Percentiles rank a stretch among this genome's conserved stretches.
Evolutionary conservation across 2,329 filamentous ascomycete genomes (phyloP).

Genomic region (Ophioceras dolichostomum): DNA sequence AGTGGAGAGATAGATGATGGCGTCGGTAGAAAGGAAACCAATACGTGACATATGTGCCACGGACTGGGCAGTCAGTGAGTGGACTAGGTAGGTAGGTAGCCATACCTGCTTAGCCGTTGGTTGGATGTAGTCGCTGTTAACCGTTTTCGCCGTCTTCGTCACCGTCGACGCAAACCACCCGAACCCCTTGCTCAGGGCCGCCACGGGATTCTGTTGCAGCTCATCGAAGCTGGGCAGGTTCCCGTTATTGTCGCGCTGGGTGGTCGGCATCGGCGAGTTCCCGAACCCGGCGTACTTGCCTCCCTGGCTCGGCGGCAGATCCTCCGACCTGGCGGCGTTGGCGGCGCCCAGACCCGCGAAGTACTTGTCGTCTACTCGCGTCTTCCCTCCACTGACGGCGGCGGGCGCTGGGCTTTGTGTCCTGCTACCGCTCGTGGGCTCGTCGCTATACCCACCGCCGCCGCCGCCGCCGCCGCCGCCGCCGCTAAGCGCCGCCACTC

Average conservation of each 20-base stretch:
- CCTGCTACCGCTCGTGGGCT: constrained; percentile 18
- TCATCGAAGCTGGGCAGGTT: constrained; percentile 65
- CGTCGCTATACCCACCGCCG: constrained; percentile 3
- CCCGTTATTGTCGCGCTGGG: constrained; percentile 23
- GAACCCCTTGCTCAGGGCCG: constrained; percentile 79
- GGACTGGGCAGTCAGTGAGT: no score
- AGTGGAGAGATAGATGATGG: background rate
- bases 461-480: constrained; percentile 11
- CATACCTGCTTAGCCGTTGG: constrained; percentile 79
- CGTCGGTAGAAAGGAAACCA: background rate
- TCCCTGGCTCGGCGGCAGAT: constrained; percentile 75
- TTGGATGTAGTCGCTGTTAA: constrained; percentile 86
- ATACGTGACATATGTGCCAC: background rate
- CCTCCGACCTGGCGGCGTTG: constrained; percentile 64
- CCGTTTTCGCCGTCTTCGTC: constrained; percentile 77
- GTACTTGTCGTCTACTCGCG: constrained; percentile 71
- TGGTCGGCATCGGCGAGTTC: constrained; percentile 50
- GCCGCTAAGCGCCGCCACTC: background rate
- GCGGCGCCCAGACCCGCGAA: constrained; percentile 76
- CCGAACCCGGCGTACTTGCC: constrained; percentile 91
- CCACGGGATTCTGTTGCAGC: constrained; percentile 82
- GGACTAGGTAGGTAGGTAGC: no score
- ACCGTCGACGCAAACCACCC: constrained; percentile 89
- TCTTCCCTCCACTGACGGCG: constrained; percentile 28
- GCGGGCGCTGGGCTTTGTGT: constrained; percentile 19